These are phyloP conservation scores for Vigna hirtella DNA, from an alignment of 306 rosid species.

Conservation along the genomic window DNA sequence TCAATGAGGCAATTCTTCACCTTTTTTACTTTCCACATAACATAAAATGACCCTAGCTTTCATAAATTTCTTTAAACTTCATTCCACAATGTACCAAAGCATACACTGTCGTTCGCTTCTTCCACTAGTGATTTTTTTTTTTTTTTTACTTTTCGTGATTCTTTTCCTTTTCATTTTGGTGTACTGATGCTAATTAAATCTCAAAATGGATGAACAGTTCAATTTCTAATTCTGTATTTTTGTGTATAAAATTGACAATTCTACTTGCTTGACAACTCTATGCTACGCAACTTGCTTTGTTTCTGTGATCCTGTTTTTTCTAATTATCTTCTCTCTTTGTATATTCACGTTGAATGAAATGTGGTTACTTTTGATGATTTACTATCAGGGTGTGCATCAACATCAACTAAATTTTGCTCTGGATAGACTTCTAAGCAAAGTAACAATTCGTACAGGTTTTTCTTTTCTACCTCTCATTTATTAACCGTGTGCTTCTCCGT, in stretches of 20 bases:
- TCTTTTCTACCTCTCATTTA: conserved; percentile 26
- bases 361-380: conserved; percentile 16
- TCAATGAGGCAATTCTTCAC: background rate
- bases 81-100: too few species aligned
- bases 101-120: too few species aligned
- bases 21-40: too few species aligned
- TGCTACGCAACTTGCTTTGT: background rate
- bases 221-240: background rate
- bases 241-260: background rate
- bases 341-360: conserved; percentile 1
- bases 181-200: background rate
- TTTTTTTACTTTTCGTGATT: background rate
- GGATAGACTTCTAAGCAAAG: conserved; percentile 45
- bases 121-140: too few species aligned
- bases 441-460: conserved; percentile 57
- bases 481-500: background rate
- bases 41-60: background rate
- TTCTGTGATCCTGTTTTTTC: background rate
- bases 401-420: conserved; percentile 30
- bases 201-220: background rate
- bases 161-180: background rate
- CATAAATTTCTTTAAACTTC: too few species aligned
- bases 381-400: conserved; percentile 40
- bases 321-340: background rate
- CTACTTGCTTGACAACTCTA: background rate